These are phyloP conservation scores for Dictyostelium intermedium DNA, from an alignment of 78 protist genomes.

Conservation along the genomic window DNA sequence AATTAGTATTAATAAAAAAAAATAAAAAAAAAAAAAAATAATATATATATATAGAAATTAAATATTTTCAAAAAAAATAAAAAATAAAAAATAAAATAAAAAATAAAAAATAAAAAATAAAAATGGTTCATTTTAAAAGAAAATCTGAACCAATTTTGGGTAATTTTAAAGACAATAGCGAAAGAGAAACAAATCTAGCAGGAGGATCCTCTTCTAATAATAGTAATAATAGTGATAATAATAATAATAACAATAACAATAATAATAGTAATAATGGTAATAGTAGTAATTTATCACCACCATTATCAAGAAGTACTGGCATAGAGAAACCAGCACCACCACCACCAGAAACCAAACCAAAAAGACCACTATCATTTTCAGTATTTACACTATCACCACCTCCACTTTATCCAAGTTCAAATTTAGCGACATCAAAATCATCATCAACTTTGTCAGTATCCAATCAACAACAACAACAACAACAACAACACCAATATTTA, in stretches of 20 bases:
- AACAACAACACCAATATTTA: not conserved
- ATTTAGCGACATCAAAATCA: not conserved
- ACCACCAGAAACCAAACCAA: slow-evolving; percentile 45
- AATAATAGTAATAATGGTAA: not conserved
- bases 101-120: not conserved
- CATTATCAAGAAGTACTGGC: slow-evolving; percentile 9
- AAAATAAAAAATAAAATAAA: not conserved
- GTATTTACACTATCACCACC: not conserved
- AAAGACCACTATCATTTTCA: slow-evolving; percentile 50
- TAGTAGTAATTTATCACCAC: not conserved
- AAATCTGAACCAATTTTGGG: slow-evolving; percentile 2
- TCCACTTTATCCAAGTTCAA: not conserved
- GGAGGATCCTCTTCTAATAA: not conserved
- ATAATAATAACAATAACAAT: not conserved
- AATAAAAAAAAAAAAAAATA: not conserved
- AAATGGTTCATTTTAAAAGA: slow-evolving; percentile 21
- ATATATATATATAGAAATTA: not conserved
- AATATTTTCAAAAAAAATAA: not conserved
- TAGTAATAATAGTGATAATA: not conserved
- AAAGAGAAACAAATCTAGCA: not conserved
- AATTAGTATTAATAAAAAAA: too few relatives aligned
- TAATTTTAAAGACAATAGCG: not conserved
- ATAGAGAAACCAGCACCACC: slow-evolving; percentile 40
- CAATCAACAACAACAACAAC: not conserved
- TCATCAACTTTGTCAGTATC: not conserved